Evolutionary conservation across 2,329 filamentous ascomycete genomes (phyloP).

Genomic region (Nigrograna mackinnonii): DNA sequence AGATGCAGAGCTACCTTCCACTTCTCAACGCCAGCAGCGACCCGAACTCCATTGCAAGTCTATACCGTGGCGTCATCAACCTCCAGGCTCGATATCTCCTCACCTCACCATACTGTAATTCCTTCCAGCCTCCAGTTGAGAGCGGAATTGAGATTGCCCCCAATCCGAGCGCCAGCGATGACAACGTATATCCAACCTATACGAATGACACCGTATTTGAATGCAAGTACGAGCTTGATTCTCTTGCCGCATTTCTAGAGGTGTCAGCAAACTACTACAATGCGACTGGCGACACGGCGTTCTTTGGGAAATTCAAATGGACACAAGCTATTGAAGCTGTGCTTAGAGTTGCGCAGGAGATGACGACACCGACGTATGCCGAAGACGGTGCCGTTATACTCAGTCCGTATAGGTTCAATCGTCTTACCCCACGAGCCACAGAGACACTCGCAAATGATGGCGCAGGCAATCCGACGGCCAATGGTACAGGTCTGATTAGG

Average conservation of each 20-base stretch:
- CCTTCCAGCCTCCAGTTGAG: slow-evolving; percentile 56
- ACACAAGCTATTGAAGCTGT: slow-evolving; percentile 48
- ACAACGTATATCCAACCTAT: slow-evolving; percentile 49
- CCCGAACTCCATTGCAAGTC: slow-evolving; percentile 63
- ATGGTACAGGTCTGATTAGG: slow-evolving; percentile 53
- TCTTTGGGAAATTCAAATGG: slow-evolving; percentile 55
- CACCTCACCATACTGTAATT: slow-evolving; percentile 59
- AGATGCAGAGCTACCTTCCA: slow-evolving; percentile 71
- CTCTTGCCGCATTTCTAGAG: slow-evolving; percentile 55
- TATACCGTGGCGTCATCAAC: slow-evolving; percentile 74
- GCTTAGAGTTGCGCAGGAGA: slow-evolving; percentile 49
- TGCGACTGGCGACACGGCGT: slow-evolving; percentile 50
- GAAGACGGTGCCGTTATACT: slow-evolving; percentile 46
- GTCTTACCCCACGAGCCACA: slow-evolving; percentile 48
- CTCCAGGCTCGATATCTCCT: slow-evolving; percentile 70
- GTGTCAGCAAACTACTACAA: slow-evolving; percentile 55
- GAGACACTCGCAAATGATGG: slow-evolving; percentile 57
- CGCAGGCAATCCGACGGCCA: slow-evolving; percentile 54
- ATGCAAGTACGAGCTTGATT: slow-evolving; percentile 60
- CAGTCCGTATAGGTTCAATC: slow-evolving; percentile 51
- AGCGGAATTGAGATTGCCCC: slow-evolving; percentile 44
- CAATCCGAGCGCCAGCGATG: slow-evolving; percentile 44
- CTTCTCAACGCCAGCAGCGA: slow-evolving; percentile 60
- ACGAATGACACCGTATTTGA: slow-evolving; percentile 52
- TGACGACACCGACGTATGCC: slow-evolving; percentile 54